Evolutionary conservation across 2,329 filamentous ascomycete species (phyloP), one percentile per base, ranked within the genome.

Genomic region (Hymenoscyphus occultus): DNA sequence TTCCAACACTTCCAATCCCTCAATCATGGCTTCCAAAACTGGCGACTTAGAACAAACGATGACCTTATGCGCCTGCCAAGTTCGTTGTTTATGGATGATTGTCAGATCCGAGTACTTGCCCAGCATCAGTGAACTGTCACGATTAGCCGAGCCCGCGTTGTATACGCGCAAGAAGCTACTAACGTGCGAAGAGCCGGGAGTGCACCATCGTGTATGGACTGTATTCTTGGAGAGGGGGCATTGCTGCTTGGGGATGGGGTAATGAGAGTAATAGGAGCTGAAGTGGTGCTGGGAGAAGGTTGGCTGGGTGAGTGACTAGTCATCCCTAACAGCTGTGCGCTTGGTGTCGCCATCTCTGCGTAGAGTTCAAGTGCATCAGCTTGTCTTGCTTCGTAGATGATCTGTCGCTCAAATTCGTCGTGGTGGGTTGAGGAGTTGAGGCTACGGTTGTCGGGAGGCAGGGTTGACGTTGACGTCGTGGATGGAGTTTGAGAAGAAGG

Each of bases 51-150:
- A 68, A 31, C 67, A 70, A 2, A 73, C 65, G 10, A 73, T 62
- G 4, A 73, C 67, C 59, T 69, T 71, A 56, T 73, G 72, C 1
- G 71, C 69, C 32, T 64, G 67, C 72, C 71, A 73, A 40, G 56
- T 56, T 3, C 61, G 64, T 1, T 59, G n/a, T 5, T 66, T 64
- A n/a, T 73, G 71, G 0, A 64, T 59, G 19, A 73, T 65, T 0
- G 59, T 70, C 28, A 73, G 39, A 48, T 73, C 72, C 6, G 71
- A 73, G 58, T 68, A 73, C 45, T 69, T 67, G 32, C 72, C 72
- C 6, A 67, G 61, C 32, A 65, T 19, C 12, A 73, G 66, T 32
- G 69, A 69, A 14, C 71, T 72, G 13, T 4, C 12, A 39, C 39
- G 40, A 39, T 57, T 28, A 40, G 48, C 42, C n/a, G n/a, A 19